A percentile compares a stretch with the other conserved stretches of the same genome.
These are phyloP conservation scores for Prunus yedoensis DNA, from an alignment of 331 rosid genomes.

Conservation along the genomic window DNA sequence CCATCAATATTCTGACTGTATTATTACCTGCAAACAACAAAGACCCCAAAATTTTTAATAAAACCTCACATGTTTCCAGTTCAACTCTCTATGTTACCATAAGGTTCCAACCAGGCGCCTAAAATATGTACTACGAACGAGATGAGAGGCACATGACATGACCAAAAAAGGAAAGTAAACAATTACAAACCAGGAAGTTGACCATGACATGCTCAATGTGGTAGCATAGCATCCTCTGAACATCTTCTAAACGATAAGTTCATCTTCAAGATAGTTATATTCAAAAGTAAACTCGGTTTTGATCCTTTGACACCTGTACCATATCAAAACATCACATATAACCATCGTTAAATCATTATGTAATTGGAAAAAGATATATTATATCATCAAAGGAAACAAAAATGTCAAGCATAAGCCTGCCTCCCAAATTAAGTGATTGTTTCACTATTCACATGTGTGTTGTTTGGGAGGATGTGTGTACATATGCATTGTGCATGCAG, in stretches of 20 bases:
- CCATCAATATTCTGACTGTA: no score
- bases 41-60: not conserved
- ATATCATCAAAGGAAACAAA: not conserved
- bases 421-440: not conserved
- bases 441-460: not conserved
- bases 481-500: no score
- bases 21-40: not conserved
- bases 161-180: no score
- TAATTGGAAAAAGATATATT: no score
- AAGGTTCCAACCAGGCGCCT: not conserved
- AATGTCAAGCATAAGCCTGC: not conserved
- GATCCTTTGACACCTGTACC: slow-evolving; percentile 89
- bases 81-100: not conserved
- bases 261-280: slow-evolving; percentile 92
- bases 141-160: not conserved
- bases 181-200: slow-evolving; percentile 20
- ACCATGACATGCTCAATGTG: slow-evolving; percentile 25
- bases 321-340: not conserved
- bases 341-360: not conserved
- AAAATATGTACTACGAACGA: not conserved
- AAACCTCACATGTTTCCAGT: not conserved
- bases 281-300: slow-evolving; percentile 91
- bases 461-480: no score
- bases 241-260: slow-evolving; percentile 64
- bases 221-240: no score